Evolutionary conservation across 257 asterid genomes (phyloP).

Genomic region (Fraxinus cuspidata): DNA sequence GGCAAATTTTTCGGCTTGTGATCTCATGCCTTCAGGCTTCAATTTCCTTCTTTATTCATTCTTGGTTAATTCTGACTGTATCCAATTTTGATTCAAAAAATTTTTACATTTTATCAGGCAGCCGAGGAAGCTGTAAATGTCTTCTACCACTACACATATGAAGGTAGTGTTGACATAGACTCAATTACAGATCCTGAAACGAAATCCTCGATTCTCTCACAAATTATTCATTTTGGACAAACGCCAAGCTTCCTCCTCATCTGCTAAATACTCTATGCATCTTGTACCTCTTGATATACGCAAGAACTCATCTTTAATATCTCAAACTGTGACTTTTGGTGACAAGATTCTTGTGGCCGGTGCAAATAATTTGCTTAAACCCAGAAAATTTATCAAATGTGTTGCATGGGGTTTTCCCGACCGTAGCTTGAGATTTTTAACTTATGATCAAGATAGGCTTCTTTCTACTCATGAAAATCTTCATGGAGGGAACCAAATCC

Average conservation of each 20-base stretch:
- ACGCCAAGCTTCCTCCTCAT: slow-evolving; percentile 80
- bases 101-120: slow-evolving; percentile 54
- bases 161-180: slow-evolving; percentile 98
- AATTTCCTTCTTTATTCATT: background rate
- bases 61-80: background rate
- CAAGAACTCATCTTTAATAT: slow-evolving; percentile 67
- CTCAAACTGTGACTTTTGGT: slow-evolving; percentile 65
- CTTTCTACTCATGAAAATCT: slow-evolving; percentile 93
- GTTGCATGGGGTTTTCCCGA: slow-evolving; percentile 98
- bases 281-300: slow-evolving; percentile 83
- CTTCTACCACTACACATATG: slow-evolving; percentile 96
- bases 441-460: slow-evolving; percentile 87
- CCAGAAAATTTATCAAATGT: slow-evolving; percentile 69
- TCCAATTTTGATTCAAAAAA: slow-evolving; percentile 3
- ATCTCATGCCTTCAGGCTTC: background rate
- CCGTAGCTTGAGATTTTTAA: slow-evolving; percentile 80
- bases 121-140: slow-evolving; percentile 99
- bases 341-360: slow-evolving; percentile 88
- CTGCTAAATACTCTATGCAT: slow-evolving; percentile 67
- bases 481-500: slow-evolving; percentile 93
- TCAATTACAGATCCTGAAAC: slow-evolving; percentile 93
- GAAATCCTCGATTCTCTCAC: slow-evolving; percentile 99
- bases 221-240: slow-evolving; percentile 96
- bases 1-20: slow-evolving; percentile 43
- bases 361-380: slow-evolving; percentile 70